Evolutionary conservation across 2,329 filamentous ascomycete species (phyloP).

Genomic region (Aspergillus novoparasiticus): DNA sequence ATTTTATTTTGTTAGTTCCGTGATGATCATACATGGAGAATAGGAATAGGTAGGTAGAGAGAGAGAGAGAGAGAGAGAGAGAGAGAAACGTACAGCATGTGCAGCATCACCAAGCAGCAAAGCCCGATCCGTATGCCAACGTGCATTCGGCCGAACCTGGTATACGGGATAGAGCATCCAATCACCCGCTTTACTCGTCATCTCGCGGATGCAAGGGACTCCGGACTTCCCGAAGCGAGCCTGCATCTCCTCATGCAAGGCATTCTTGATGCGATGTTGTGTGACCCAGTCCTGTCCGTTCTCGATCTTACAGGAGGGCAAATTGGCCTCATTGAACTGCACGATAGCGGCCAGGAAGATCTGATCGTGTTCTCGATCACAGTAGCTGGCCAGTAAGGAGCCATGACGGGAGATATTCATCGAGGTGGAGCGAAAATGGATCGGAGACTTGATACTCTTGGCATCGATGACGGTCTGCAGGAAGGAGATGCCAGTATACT

Average conservation of each 20-base stretch:
- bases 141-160: constrained; percentile 40
- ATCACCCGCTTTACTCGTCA: constrained; percentile 37
- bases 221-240: constrained; percentile 38
- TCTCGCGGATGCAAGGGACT: constrained; percentile 41
- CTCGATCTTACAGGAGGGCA: constrained; percentile 28
- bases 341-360: constrained; percentile 46
- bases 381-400: constrained; percentile 44
- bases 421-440: constrained; percentile 44
- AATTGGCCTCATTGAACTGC: constrained; percentile 34
- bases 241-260: constrained; percentile 38
- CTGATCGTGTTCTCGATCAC: constrained; percentile 36
- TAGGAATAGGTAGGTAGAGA: not conserved
- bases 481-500: constrained; percentile 45
- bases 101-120: constrained; percentile 51
- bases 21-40: too few species aligned
- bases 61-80: too few species aligned
- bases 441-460: constrained; percentile 8
- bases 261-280: constrained; percentile 36
- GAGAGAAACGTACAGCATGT: constrained; percentile 43
- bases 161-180: constrained; percentile 52
- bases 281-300: constrained; percentile 38
- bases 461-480: constrained; percentile 37
- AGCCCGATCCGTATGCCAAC: constrained; percentile 44
- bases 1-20: constrained; percentile 12
- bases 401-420: constrained; percentile 45